Base-by-base conservation (phyloP, 148 eudicot genomes). In the Selenicereus undatus region DNA sequence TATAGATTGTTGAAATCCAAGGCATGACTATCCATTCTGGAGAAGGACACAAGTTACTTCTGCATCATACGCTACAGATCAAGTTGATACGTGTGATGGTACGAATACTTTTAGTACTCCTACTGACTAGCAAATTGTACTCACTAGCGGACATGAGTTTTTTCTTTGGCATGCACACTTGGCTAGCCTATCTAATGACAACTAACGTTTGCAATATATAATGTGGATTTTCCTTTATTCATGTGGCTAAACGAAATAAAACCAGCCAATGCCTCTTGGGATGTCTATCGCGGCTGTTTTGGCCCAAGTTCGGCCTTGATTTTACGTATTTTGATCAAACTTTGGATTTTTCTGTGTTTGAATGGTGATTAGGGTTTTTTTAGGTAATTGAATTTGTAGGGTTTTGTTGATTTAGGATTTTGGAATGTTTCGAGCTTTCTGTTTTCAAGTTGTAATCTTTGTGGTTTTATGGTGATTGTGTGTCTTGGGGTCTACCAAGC, bases 221-320 rank as follows among this genome's bases (percentile, higher is more conserved):
- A 13, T 35, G 36, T 35, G 24, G 48, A 36, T 42, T 73, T 20
- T 71, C 73, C 30, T 70, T 70, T 12, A 70, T 70, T 32, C 6
- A 70, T 71, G 74, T 11, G 39, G 72, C 18, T 69, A 56, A 56
- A 56, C 5, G 22, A 56, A 56, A 56, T 18, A 21, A 56, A 56
- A 17, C 62, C 62, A 56, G 17, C 29, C 29, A 64, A n/a, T 24
- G 18, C 27, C 68, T 7, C 68, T 20, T 50, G 98, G 98, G 32
- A 95, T 95, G 96, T 91, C 98, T 0, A 88, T 95, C 74, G 97
- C 98, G 17, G 97, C 97, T 18, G 90, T 95, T 60, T 82, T 95
- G 70, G 86, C 92, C 70, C 91, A 95, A 97, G 98, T 92, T 78
- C 27, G 78, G 54, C 43, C 22, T 76, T 6, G 7, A 29, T 51